Evolutionary conservation across 208 protist genomes (phyloP).

Genomic region (Trypanosomatidae sp.): DNA sequence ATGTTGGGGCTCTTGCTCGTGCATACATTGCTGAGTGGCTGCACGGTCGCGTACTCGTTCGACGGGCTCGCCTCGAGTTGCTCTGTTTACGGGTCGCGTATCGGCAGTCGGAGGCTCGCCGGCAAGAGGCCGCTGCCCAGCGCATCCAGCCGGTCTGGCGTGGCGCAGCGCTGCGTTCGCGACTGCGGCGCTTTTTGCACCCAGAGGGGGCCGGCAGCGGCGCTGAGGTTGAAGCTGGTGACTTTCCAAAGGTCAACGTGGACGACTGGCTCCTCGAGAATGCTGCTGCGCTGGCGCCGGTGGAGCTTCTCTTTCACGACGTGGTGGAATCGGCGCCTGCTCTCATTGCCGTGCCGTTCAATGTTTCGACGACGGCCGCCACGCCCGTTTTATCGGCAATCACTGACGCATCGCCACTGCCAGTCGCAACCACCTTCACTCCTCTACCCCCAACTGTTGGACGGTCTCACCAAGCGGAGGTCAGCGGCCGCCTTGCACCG

Average conservation of each 20-base stretch:
- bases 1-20: conserved; percentile 8
- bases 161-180: conserved; percentile 69
- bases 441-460: not conserved
- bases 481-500: not conserved
- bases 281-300: conserved; percentile 7
- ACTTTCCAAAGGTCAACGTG: conserved; percentile 56
- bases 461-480: not conserved
- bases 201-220: conserved; percentile 8
- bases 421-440: not conserved
- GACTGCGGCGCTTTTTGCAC: conserved; percentile 58
- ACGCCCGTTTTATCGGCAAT: no score
- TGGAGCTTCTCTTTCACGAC: conserved; percentile 39
- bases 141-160: conserved; percentile 87
- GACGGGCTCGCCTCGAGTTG: conserved; percentile 14
- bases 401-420: not conserved
- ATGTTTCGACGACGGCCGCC: not conserved
- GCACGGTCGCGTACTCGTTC: conserved; percentile 5
- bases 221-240: conserved; percentile 38
- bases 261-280: conserved; percentile 28
- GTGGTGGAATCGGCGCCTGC: conserved; percentile 35
- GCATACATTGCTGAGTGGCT: conserved; percentile 27
- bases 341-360: conserved; percentile 16
- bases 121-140: conserved; percentile 49
- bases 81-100: not conserved
- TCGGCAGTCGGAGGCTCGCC: conserved; percentile 25